phyloP scores from a whole-genome alignment of 257 asterid species.

The Solanum bukasovii region DNA sequence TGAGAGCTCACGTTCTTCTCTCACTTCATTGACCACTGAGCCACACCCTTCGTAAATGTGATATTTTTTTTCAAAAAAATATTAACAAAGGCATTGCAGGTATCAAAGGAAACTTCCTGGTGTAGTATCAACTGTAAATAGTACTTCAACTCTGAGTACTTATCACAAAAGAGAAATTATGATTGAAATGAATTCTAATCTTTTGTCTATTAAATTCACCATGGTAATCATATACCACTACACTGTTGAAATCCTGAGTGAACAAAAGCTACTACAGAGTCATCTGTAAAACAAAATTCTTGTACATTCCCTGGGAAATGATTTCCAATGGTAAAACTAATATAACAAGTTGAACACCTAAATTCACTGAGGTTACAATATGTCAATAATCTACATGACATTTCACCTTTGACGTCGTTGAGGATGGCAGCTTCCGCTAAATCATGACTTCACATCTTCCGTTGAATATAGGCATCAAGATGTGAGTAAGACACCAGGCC shows the following conservation, averaged over 20 bases:
- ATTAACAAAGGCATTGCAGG: not conserved
- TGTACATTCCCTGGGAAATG: not conserved
- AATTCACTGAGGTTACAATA: not conserved
- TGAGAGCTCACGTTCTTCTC: not conserved
- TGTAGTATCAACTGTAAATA: not conserved
- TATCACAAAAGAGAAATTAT: not conserved
- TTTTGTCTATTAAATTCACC: not conserved
- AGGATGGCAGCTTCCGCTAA: not conserved
- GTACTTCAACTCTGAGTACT: not conserved
- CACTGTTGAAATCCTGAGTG: not conserved
- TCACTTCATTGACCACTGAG: not conserved
- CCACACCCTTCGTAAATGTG: not conserved
- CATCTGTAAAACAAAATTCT: not conserved
- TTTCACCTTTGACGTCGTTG: not conserved
- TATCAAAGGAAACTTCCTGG: not conserved
- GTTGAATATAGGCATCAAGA: constrained; percentile 7
- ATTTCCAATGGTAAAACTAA: not conserved
- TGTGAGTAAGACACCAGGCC: not conserved
- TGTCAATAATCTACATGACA: not conserved
- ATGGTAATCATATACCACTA: not conserved
- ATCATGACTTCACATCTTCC: constrained; percentile 25
- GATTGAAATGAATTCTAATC: not conserved
- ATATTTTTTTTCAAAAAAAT: too few relatives aligned
- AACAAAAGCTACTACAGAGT: not conserved
- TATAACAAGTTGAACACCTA: not conserved